Conservation (phyloP, 2,329 filamentous ascomycete species). For the Ascocoryne sarcoides region DNA sequence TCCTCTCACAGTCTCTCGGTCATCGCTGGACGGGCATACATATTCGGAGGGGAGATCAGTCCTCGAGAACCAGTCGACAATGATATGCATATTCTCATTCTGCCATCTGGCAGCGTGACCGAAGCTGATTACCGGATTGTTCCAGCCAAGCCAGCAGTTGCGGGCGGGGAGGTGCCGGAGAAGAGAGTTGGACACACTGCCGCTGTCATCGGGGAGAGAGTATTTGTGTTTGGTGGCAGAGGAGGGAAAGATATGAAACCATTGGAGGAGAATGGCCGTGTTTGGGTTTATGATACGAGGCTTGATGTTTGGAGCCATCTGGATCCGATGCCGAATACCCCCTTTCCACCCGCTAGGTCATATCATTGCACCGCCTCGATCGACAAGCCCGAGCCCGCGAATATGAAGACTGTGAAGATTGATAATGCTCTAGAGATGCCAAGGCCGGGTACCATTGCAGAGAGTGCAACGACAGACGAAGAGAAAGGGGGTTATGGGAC, state of each 20-base stretch:
- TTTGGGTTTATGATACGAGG: constrained; percentile 68
- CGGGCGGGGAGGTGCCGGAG: constrained; percentile 44
- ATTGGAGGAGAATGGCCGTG: constrained; percentile 62
- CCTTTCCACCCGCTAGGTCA: constrained; percentile 56
- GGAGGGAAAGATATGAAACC: constrained; percentile 60
- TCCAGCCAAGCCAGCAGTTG: constrained; percentile 37
- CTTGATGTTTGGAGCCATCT: constrained; percentile 56
- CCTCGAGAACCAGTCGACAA: constrained; percentile 64
- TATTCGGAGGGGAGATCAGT: constrained; percentile 70
- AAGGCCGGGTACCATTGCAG: constrained; percentile 48
- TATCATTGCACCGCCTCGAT: constrained; percentile 57
- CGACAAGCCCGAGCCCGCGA: constrained; percentile 37
- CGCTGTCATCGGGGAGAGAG: constrained; percentile 55
- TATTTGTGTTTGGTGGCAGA: constrained; percentile 77
- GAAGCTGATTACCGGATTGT: constrained; percentile 50
- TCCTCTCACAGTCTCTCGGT: constrained; percentile 67
- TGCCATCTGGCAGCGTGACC: constrained; percentile 48
- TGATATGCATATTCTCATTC: constrained; percentile 55
- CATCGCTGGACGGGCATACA: constrained; percentile 47
- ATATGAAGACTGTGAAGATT: constrained; percentile 18
- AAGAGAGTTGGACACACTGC: constrained; percentile 68
- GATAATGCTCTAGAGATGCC: constrained; percentile 38
- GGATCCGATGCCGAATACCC: constrained; percentile 41
- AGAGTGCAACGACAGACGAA: constrained; percentile 46
- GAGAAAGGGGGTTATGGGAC: constrained; percentile 58